Evolutionary conservation across 176 grass and related monocot genomes (phyloP), one percentile per base, ranked within the genome.

Genomic region (Eleusine coracana): DNA sequence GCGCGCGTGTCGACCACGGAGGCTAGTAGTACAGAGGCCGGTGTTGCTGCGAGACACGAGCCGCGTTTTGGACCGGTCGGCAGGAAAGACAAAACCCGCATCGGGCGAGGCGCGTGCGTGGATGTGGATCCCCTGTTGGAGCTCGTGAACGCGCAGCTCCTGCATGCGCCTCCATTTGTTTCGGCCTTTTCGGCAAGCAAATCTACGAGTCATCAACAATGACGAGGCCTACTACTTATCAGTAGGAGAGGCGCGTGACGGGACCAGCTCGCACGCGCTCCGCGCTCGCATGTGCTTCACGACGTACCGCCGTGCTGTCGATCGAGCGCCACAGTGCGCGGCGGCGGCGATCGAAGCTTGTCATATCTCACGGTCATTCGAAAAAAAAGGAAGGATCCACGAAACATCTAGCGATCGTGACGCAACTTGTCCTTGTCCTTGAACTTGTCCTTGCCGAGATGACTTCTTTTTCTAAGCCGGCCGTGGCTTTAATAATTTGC

Each of bases 61-160:
- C 31, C 58, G 3, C 10, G 41, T 9, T 25, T 7, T 34, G 56
- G 36, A 51, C 45, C 62, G 67, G 80, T 72, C 86, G 74, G 80
- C 67, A 27, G 41, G 74, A 63, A 56, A 78, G 86, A 88, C 86
- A 88, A 88, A 67, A 31, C 8, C n/a, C 10, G 76, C 73, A 3
- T 34, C 34, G 23, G 68, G 23, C 38, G 29, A n/a, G 62, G 36
- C 40, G 63, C 37, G 69, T 40, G 85, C 49, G 49, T 8, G 31
- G 31, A 34, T 34, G 60, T 63, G 60, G 73, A 83, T 65, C 65
- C 23, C 73, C 2, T 16, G 28, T 15, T 6, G 66, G 86, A 29
- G 20, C 56, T 42, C 67, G 86, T 48, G 56, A 64, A 52, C 48
- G 11, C 0, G 71, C 18, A 36, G 78, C 52, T 10, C 4, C 50